Evolutionary conservation across 2,329 filamentous ascomycete genomes (phyloP), one percentile per base, ranked within the genome.

Genomic region (Colletotrichum sp.): DNA sequence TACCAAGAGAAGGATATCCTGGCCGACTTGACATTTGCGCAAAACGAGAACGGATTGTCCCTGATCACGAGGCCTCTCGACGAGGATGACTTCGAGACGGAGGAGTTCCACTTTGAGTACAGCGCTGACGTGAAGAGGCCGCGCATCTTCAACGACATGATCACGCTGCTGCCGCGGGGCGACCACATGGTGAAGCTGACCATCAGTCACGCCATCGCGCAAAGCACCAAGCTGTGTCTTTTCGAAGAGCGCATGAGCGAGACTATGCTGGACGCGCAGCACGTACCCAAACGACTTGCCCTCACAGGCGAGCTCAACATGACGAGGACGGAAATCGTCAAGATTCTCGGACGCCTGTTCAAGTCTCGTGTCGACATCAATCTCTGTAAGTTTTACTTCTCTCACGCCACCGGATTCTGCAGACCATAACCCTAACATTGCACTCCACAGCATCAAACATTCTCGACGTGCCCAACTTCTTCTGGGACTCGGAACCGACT

Each of bases 131-230:
- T 97, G 39, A 94, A 96, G 77, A 92, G 96, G 66, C 97, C 97
- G 6, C 92, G 97, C 72, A 94, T 99, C 34, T 99, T 97, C 87
- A 98, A 99, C 85, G 97, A 99, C 84, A 99, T 99, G 97, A 98
- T 99, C 80, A 99, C 97, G 1, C 88, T 99, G 60, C 91, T 97
- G 77, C 97, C 95, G 76, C 93, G 95, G 52, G 91, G 90, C 32
- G 97, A 99, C 86, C 97, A 99, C 86, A 98, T 99, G 96, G 98
- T 98, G 83, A 98, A 98, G 86, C 89, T 99, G 18, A 96, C 96
- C 39, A 99, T 99, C 87, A 97, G 95, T 83, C 97, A 99, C 83
- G 97, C 96, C 48, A 98, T 99, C 79, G 96, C 96, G 1, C 97
- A 99, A 85, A 98, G 96, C 84, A 99, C 97, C 0, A 98, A 98